A percentile compares a stretch with the other conserved stretches of the same genome.
Conservation (phyloP, 2,329 filamentous ascomycete species). For the Rosellinia necatrix region DNA sequence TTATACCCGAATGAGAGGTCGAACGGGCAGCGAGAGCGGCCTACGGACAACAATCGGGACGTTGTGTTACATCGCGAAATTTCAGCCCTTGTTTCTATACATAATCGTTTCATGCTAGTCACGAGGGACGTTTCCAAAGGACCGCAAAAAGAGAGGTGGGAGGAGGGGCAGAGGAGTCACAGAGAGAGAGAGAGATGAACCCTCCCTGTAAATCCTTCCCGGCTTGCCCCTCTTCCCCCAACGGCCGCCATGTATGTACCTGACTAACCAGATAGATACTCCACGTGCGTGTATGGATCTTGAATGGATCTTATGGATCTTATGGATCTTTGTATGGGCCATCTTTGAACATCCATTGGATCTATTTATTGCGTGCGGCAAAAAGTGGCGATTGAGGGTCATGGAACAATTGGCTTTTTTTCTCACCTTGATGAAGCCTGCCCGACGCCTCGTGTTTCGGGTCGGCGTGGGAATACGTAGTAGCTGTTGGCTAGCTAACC, state of each 20-base stretch:
- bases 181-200: background rate
- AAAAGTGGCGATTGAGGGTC: no score
- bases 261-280: no score
- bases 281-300: no score
- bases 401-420: no score
- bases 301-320: no score
- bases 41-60: background rate
- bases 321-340: no score
- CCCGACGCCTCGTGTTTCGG: background rate
- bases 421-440: no score
- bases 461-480: background rate
- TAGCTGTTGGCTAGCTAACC: background rate
- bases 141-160: background rate
- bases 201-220: background rate
- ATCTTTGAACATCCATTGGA: no score
- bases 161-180: no score
- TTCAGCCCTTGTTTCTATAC: conserved; percentile 23
- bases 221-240: background rate
- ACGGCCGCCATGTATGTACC: no score
- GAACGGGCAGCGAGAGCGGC: background rate
- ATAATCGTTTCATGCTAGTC: conserved; percentile 19
- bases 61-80: conserved; percentile 10
- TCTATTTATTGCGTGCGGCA: no score
- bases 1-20: background rate
- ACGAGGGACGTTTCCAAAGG: conserved; percentile 21